phyloP scores from a whole-genome alignment of 73 alveolate species.

The Blepharisma japonicum region DNA sequence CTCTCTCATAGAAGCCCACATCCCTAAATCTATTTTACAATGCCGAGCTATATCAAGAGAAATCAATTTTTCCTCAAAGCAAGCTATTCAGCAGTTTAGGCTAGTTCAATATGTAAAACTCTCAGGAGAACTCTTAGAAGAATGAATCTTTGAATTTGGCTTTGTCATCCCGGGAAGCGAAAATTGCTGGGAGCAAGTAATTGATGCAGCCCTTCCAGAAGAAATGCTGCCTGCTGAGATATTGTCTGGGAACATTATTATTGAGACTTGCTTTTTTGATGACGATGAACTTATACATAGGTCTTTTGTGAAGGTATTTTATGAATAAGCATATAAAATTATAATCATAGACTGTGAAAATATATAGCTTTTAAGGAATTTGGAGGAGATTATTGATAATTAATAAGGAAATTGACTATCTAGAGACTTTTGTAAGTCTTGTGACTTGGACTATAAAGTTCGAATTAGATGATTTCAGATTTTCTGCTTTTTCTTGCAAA shows the following conservation, averaged over 20 bases:
- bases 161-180: not conserved
- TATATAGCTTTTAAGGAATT: no score
- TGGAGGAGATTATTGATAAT: no score
- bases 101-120: not conserved
- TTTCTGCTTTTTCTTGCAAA: not conserved
- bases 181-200: not conserved
- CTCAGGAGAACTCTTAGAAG: not conserved
- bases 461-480: not conserved
- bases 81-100: not conserved
- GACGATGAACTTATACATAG: not conserved
- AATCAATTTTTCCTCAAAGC: not conserved
- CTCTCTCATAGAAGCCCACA: no score
- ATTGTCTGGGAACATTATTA: not conserved
- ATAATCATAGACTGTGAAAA: no score
- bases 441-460: not conserved
- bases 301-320: no score
- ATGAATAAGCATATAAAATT: no score
- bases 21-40: no score
- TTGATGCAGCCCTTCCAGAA: not conserved
- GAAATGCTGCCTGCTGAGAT: slow-evolving; percentile 14
- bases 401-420: no score
- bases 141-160: not conserved
- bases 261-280: not conserved
- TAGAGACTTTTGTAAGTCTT: no score
- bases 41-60: not conserved